Conservation (phyloP, 805 yeast genomes). For the Lipomyces spencermartinsiae region DNA sequence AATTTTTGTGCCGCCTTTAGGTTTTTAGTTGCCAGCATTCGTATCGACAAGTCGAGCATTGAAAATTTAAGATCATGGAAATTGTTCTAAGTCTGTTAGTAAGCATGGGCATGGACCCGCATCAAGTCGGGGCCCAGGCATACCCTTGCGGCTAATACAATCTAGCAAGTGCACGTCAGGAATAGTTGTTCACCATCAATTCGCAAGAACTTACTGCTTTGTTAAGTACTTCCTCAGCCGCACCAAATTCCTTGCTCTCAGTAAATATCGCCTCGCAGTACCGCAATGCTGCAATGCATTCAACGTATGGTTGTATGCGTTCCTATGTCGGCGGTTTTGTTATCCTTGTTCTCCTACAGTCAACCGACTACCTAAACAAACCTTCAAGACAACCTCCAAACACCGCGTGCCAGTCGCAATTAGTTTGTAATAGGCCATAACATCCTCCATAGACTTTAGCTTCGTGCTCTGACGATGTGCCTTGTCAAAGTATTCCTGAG, state of each 20-base stretch:
- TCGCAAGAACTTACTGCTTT: conserved; percentile 25
- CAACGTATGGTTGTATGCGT: conserved; percentile 35
- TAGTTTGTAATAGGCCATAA: conserved; percentile 29
- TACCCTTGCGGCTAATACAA: conserved; percentile 28
- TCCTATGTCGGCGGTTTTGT: conserved; percentile 12
- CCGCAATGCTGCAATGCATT: conserved; percentile 34
- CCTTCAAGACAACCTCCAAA: conserved; percentile 33
- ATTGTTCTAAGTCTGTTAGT: conserved; percentile 20
- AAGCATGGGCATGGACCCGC: background rate
- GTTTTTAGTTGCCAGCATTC: conserved; percentile 24
- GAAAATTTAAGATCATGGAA: conserved; percentile 31
- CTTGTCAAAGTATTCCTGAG: conserved; percentile 23
- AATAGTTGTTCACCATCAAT: background rate
- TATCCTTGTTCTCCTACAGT: background rate
- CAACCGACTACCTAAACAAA: background rate
- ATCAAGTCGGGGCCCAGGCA: background rate
- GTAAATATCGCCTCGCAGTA: conserved; percentile 27
- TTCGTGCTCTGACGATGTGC: conserved; percentile 25
- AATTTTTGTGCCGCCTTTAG: conserved; percentile 30
- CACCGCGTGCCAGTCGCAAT: conserved; percentile 34
- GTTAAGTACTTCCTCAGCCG: conserved; percentile 35
- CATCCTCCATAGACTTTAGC: conserved; percentile 26
- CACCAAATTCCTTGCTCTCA: conserved; percentile 22
- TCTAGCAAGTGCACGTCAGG: conserved; percentile 8
- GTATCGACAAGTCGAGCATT: conserved; percentile 31